phyloP scores from a whole-genome alignment of 2,329 filamentous ascomycete species.

The Pseudogymnoascus sp. region DNA sequence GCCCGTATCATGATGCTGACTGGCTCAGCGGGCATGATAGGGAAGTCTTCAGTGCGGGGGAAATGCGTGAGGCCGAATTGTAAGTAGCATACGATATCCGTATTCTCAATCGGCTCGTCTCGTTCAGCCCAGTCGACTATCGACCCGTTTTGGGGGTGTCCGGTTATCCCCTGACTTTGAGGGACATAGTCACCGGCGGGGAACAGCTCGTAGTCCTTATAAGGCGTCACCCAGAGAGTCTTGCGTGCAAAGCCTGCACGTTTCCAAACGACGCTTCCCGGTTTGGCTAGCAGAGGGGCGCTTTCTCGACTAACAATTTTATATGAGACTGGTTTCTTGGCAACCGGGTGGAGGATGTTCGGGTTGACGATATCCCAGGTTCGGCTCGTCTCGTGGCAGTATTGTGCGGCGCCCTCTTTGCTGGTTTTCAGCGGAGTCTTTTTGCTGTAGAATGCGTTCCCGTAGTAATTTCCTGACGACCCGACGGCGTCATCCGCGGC shows the following conservation, averaged over 20 bases:
- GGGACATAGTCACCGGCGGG: constrained; percentile 54
- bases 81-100: constrained; percentile 86
- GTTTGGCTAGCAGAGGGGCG: constrained; percentile 69
- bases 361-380: constrained; percentile 91
- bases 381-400: constrained; percentile 68
- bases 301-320: constrained; percentile 87
- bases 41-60: constrained; percentile 83
- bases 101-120: constrained; percentile 64
- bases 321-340: constrained; percentile 76
- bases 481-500: constrained; percentile 67
- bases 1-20: constrained; percentile 59
- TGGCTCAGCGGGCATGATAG: constrained; percentile 81
- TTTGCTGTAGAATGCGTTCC: constrained; percentile 83
- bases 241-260: constrained; percentile 52
- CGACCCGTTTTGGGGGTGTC: constrained; percentile 36
- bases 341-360: constrained; percentile 76
- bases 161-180: constrained; percentile 46
- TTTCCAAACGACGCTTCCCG: constrained; percentile 65
- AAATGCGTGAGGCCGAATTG: constrained; percentile 90
- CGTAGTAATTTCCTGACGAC: constrained; percentile 75
- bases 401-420: constrained; percentile 65
- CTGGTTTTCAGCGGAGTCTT: constrained; percentile 72
- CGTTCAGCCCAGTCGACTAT: constrained; percentile 45
- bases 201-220: constrained; percentile 52
- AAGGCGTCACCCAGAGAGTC: constrained; percentile 50